Percentiles rank a stretch among this genome's conserved stretches.
Conservation (phyloP, 225 moss, liverwort and hornwort genomes). For the Anthoceros angustus region DNA sequence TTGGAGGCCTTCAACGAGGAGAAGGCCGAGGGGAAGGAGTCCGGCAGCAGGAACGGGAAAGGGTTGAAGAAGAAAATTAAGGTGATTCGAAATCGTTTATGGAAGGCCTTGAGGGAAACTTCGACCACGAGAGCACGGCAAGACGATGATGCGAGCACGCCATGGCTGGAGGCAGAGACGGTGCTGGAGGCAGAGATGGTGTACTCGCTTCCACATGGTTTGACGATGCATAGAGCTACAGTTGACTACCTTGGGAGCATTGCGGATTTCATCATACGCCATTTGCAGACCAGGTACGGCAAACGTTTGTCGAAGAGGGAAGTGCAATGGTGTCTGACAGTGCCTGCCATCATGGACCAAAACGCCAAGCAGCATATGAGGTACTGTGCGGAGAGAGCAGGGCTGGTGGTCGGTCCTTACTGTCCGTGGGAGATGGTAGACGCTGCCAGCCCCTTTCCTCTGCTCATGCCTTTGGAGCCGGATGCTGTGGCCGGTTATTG, state of each 20-base stretch:
- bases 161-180: not conserved
- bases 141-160: too few relatives aligned
- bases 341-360: slow-evolving; percentile 6
- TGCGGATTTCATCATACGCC: not conserved
- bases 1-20: too few relatives aligned
- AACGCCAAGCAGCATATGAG: slow-evolving; percentile 7
- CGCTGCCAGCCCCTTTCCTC: slow-evolving; percentile 2
- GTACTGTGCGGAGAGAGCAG: not conserved
- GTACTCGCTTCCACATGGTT: not conserved
- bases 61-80: too few relatives aligned
- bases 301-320: not conserved
- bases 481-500: slow-evolving; percentile 13
- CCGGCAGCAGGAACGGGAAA: too few relatives aligned
- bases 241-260: not conserved
- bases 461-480: slow-evolving; percentile 3
- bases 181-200: too few relatives aligned
- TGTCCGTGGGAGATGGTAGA: not conserved
- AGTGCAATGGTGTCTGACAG: slow-evolving; percentile 9
- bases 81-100: too few relatives aligned
- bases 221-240: not conserved
- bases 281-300: slow-evolving; percentile 6
- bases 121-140: too few relatives aligned
- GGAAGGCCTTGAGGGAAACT: too few relatives aligned
- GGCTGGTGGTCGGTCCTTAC: not conserved
- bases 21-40: too few relatives aligned